phyloP scores from a whole-genome alignment of 2,329 filamentous ascomycete species.

The Remersonia thermophila region DNA sequence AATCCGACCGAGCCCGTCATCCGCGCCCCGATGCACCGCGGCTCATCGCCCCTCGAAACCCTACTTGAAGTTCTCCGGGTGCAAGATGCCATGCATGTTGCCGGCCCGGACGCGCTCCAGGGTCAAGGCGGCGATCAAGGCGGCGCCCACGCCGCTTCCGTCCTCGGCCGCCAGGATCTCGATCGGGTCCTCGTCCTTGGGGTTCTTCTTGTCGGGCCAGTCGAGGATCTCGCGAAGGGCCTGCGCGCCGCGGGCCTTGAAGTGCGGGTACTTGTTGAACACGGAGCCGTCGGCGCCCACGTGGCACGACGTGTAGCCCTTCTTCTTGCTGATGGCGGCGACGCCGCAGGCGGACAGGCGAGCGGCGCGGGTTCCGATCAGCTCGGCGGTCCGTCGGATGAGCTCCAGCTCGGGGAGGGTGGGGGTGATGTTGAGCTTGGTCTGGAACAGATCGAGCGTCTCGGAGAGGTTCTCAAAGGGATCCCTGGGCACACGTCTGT shows the following conservation, averaged over 20 bases:
- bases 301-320: constrained; percentile 75
- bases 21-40: no score
- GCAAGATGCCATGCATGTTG: constrained; percentile 51
- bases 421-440: constrained; percentile 58
- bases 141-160: constrained; percentile 91
- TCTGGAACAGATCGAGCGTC: constrained; percentile 69
- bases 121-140: constrained; percentile 71
- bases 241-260: constrained; percentile 82
- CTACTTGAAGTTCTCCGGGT: constrained; percentile 43
- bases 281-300: constrained; percentile 95
- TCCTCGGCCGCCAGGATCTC: constrained; percentile 86
- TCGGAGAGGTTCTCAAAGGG: constrained; percentile 92
- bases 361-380: constrained; percentile 89
- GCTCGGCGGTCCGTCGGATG: constrained; percentile 74
- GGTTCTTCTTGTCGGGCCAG: constrained; percentile 62
- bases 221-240: constrained; percentile 92
- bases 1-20: no score
- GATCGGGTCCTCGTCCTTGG: constrained; percentile 72
- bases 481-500: constrained; percentile 44
- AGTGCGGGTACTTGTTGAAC: constrained; percentile 98
- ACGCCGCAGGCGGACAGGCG: constrained; percentile 90
- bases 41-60: no score
- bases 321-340: constrained; percentile 94
- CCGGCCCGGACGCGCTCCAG: constrained; percentile 51
- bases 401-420: constrained; percentile 76